Percentiles rank a stretch among this genome's conserved stretches.
These are phyloP conservation scores for Nannizziopsis barbatae DNA, from an alignment of 2,329 filamentous ascomycete species.

Conservation along the genomic window DNA sequence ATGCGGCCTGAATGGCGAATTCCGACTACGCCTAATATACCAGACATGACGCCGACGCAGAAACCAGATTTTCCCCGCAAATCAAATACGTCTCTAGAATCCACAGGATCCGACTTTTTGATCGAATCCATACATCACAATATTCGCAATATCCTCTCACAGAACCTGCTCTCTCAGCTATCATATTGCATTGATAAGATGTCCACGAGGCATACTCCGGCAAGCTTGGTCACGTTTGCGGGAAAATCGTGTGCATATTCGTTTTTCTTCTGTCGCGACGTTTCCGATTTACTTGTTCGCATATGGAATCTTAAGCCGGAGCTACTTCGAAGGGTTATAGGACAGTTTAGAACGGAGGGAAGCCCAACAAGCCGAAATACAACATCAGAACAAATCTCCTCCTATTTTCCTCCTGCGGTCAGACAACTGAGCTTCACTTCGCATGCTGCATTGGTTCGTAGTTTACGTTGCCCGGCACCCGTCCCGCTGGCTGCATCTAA, in stretches of 20 bases:
- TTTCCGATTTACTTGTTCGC: conserved; percentile 71
- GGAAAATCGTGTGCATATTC: conserved; percentile 86
- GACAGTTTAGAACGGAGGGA: conserved; percentile 55
- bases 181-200: conserved; percentile 79
- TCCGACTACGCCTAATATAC: conserved; percentile 45
- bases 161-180: conserved; percentile 75
- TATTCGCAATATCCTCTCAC: conserved; percentile 72
- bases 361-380: conserved; percentile 36
- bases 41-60: conserved; percentile 40
- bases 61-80: conserved; percentile 32
- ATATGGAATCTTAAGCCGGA: conserved; percentile 65
- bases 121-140: conserved; percentile 75
- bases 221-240: conserved; percentile 69
- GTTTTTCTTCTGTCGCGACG: conserved; percentile 81
- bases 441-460: conserved; percentile 47
- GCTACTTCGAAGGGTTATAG: conserved; percentile 58
- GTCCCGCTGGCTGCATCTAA: conserved; percentile 57
- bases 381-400: conserved; percentile 52
- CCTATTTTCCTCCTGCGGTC: conserved; percentile 58
- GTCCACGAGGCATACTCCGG: conserved; percentile 61
- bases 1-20: conserved; percentile 77
- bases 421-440: conserved; percentile 52
- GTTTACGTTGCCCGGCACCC: conserved; percentile 54
- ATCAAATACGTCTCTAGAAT: conserved; percentile 48
- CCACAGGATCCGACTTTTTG: conserved; percentile 54